Base-by-base conservation (phyloP, 2,329 filamentous ascomycete species). In the Claviceps pazoutovae region DNA sequence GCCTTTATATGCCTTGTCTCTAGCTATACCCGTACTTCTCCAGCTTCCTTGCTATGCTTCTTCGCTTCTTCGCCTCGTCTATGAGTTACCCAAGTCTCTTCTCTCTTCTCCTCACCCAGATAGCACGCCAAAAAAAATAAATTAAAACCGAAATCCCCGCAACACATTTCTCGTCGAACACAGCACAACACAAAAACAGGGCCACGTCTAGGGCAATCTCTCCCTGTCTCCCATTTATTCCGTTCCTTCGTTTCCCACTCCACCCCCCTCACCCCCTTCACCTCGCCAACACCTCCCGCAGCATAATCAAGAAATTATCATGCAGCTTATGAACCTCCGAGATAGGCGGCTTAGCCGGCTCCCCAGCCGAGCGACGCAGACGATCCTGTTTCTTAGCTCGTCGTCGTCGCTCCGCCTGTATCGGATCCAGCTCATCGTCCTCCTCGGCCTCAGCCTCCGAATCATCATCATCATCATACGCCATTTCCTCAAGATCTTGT, bases 401-500 rank as follows among this genome's bases (percentile, higher is more conserved):
- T 54, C 88, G 76, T 61, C 83, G 85, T 54, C 91, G 75, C 72
- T 97, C 93, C 5, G 87, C 86, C 56, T 83, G 82, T 57, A 98
- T 94, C 1, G 91, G 89, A 62, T 97, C 90, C 55, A 86, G 68
- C 53, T 90, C 83, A 53, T 94, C 88, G 50, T 87, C 83, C 13
- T 76, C 79, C 52, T 84, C 83, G n/a, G 84, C 81, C 49, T 85
- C 83, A 34, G 83, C 79, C 53, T 83, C 80, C 5, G 80, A 77
- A 13, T 83, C 74, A 7, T 71, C 73, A 8, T 81, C 79, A 52
- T 90, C 86, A 3, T 86, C 86, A 59, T 93, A 88, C 45, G 80
- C 80, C 66, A 96, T 82, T 56, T 95, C 90, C 63, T 91, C 80
- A 14, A 97, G 72, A 64, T 97, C 93, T 62, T 86, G 83, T 61